Base-by-base conservation (phyloP, 441 rosid species). In the Populus hybrid region DNA sequence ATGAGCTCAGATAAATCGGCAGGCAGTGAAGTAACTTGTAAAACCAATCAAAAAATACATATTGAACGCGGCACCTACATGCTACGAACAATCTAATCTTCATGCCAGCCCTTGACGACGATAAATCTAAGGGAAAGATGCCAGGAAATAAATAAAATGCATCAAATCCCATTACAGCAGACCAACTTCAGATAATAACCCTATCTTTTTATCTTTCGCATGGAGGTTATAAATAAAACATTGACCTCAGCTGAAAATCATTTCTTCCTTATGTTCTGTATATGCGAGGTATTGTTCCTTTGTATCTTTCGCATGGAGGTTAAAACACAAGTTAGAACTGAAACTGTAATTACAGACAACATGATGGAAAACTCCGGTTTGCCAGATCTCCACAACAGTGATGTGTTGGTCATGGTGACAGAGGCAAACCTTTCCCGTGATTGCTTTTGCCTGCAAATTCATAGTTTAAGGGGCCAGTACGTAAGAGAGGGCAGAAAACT, bases 351-450 rank as follows among this genome's bases (percentile, higher is more conserved):
- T 16, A 81, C 69, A 16, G 87, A 80, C 64, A 83, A n/a, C n/a
- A n/a, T 56, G 24, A 77, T 50, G 0, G 83, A 69, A 65, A 73
- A 64, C 72, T 83, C 80, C 23, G 87, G 82, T 72, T 83, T 87
- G 71, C 64, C 56, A 69, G 23, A 38, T 12, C 64, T 75, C 73
- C 80, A 74, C 35, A 76, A 78, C 29, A 78, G 24, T 18, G 74
- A 63, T 45, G 87, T 68, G 31, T 81, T 69, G 59, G 61, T 80
- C 67, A 79, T 23, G 21, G 79, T 78, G 68, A 83, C 64, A n/a
- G 91, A 83, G 36, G 93, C 88, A 59, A 88, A 89, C 79, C 89
- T 73, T 77, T 90, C 88, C 69, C 73, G 69, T 28, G 92, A 77
- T 38, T 80, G 82, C 76, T 75, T 81, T 78, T 40, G 68, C 87